A percentile compares a stretch with the other conserved stretches of the same genome.
Evolutionary conservation across 805 yeast species (phyloP).

Genomic region (Pichia manshurica): DNA sequence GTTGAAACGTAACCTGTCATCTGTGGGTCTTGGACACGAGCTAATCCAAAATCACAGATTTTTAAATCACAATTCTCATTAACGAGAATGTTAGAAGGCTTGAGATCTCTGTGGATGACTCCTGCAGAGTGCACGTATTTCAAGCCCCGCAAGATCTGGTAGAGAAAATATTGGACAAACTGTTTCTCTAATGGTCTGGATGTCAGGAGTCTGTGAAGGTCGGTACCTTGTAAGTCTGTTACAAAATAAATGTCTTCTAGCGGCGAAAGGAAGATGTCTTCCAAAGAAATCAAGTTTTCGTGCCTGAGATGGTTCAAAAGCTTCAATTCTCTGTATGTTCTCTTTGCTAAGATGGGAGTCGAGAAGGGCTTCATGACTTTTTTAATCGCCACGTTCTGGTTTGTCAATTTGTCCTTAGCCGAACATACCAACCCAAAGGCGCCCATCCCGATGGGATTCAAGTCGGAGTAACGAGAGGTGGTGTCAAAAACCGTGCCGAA

Average conservation of each 20-base stretch:
- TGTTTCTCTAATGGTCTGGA: conserved; percentile 93
- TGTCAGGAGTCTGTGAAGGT: conserved; percentile 82
- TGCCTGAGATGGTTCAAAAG: conserved; percentile 88
- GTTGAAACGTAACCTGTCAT: conserved; percentile 82
- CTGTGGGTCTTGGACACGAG: conserved; percentile 46
- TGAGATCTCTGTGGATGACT: conserved; percentile 83
- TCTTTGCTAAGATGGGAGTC: conserved; percentile 89
- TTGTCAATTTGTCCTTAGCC: conserved; percentile 85
- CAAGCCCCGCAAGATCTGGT: conserved; percentile 90
- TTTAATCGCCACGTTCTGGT: conserved; percentile 92
- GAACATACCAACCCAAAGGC: conserved; percentile 98
- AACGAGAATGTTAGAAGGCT: conserved; percentile 67
- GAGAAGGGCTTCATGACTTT: conserved; percentile 97
- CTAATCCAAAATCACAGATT: conserved; percentile 77
- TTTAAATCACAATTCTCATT: conserved; percentile 70
- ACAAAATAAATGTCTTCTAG: conserved; percentile 94
- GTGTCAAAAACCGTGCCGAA: conserved; percentile 95
- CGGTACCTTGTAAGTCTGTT: conserved; percentile 96
- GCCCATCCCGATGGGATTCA: conserved; percentile 99
- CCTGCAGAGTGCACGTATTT: conserved; percentile 95
- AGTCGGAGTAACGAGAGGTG: conserved; percentile 80
- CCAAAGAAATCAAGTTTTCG: conserved; percentile 87
- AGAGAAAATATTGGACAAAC: conserved; percentile 92
- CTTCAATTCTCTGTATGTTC: conserved; percentile 94
- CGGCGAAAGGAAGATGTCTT: conserved; percentile 91